Conservation (phyloP, 345 rosid species). For the Euclidium syriacum region DNA sequence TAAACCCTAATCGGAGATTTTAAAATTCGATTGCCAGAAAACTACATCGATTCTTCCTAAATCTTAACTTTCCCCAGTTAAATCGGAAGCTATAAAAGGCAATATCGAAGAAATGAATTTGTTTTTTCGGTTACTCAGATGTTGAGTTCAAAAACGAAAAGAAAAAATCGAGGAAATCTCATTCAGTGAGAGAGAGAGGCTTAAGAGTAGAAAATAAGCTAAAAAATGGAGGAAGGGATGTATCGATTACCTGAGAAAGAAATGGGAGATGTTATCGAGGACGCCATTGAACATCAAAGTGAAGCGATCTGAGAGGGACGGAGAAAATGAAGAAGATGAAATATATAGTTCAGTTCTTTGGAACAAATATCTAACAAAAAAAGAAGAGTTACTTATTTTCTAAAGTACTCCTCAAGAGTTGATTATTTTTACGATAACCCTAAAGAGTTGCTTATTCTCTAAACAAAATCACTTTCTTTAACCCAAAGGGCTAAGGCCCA, state of each 20-base stretch:
- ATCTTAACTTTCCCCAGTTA: neutral
- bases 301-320: neutral
- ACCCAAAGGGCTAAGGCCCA: too few species aligned
- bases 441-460: neutral
- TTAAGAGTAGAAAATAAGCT: neutral
- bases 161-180: neutral
- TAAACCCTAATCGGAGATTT: neutral
- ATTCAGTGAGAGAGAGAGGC: neutral
- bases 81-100: too few species aligned
- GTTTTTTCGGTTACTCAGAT: too few species aligned
- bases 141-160: too few species aligned
- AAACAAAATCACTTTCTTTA: too few species aligned
- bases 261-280: neutral
- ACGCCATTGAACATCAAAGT: constrained; percentile 12
- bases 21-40: neutral
- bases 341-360: too few species aligned
- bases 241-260: constrained; percentile 12
- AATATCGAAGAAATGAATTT: too few species aligned
- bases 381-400: neutral
- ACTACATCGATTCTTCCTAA: neutral
- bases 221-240: neutral
- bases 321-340: too few species aligned
- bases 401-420: neutral
- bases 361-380: too few species aligned
- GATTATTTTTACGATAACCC: too few species aligned